These are phyloP conservation scores for Barnettozyma pratensis DNA, from an alignment of 805 yeast species.

Conservation along the genomic window DNA sequence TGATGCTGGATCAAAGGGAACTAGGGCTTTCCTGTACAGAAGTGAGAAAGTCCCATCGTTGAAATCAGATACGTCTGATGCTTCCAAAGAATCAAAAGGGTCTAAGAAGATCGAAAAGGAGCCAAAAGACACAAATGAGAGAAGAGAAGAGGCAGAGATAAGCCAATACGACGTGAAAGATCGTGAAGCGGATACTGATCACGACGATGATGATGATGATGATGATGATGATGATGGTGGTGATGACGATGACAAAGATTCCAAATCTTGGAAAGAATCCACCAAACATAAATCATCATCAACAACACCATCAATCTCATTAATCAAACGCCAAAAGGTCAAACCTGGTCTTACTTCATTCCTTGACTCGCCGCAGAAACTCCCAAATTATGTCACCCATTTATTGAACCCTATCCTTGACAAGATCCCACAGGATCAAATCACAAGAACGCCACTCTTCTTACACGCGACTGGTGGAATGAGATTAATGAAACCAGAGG, in stretches of 20 bases:
- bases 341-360: slow-evolving; percentile 56
- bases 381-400: slow-evolving; percentile 47
- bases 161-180: not conserved
- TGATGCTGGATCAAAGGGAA: slow-evolving; percentile 65
- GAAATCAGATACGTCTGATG: too few relatives aligned
- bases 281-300: not conserved
- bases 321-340: slow-evolving; percentile 23
- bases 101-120: too few relatives aligned
- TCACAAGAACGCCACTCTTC: slow-evolving; percentile 58
- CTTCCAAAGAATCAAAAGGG: too few relatives aligned
- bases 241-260: slow-evolving; percentile 1
- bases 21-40: slow-evolving; percentile 54
- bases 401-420: slow-evolving; percentile 44
- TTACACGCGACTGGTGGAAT: slow-evolving; percentile 70
- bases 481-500: slow-evolving; percentile 49
- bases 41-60: slow-evolving; percentile 5
- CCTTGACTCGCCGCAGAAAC: slow-evolving; percentile 40
- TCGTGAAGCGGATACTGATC: not conserved
- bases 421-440: slow-evolving; percentile 57
- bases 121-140: slow-evolving; percentile 4
- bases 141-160: not conserved
- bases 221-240: slow-evolving; percentile 1
- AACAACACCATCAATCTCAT: slow-evolving; percentile 13
- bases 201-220: not conserved
- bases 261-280: slow-evolving; percentile 6